Percentiles rank a stretch among this genome's conserved stretches.
These are phyloP conservation scores for Entomophthora muscae DNA, from an alignment of 371 early-diverging fungal species.

Conservation along the genomic window DNA sequence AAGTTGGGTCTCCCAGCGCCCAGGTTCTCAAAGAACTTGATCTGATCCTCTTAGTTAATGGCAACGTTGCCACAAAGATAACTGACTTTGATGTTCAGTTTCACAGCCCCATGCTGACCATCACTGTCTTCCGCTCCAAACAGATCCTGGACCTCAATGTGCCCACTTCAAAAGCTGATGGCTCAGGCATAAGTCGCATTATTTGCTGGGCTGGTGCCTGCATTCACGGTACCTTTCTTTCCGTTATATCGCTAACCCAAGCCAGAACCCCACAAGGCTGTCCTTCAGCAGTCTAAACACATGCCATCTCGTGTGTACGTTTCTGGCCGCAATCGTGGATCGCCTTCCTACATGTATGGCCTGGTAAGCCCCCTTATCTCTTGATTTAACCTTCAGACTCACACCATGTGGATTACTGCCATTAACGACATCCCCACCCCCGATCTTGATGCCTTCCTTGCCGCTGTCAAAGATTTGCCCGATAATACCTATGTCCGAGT, in stretches of 20 bases:
- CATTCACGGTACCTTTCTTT: slow-evolving; percentile 24
- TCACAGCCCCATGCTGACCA: slow-evolving; percentile 28
- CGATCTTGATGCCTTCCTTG: slow-evolving; percentile 38
- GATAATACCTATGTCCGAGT: slow-evolving; percentile 69
- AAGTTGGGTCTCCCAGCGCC: slow-evolving; percentile 41
- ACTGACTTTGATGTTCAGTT: slow-evolving; percentile 45
- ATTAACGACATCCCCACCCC: slow-evolving; percentile 40
- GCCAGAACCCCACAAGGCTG: slow-evolving; percentile 65
- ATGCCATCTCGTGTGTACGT: slow-evolving; percentile 59
- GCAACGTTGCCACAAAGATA: slow-evolving; percentile 45
- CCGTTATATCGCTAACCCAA: not conserved
- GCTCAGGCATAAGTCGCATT: slow-evolving; percentile 40
- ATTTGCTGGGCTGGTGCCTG: slow-evolving; percentile 58
- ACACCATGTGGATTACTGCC: slow-evolving; percentile 67
- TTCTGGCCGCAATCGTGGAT: slow-evolving; percentile 47
- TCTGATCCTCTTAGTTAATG: slow-evolving; percentile 49
- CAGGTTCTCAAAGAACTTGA: slow-evolving; percentile 52
- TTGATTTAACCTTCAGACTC: slow-evolving; percentile 13
- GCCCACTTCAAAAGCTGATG: slow-evolving; percentile 37
- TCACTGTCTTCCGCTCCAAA: slow-evolving; percentile 47
- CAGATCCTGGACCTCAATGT: slow-evolving; percentile 37
- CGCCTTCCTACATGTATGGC: slow-evolving; percentile 68
- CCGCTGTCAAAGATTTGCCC: slow-evolving; percentile 36
- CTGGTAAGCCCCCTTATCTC: slow-evolving; percentile 18
- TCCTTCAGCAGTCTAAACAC: slow-evolving; percentile 51